Percentiles rank a stretch among this genome's conserved stretches.
phyloP scores from a whole-genome alignment of 2,329 filamentous ascomycete species.

The Fusarium burgessii region DNA sequence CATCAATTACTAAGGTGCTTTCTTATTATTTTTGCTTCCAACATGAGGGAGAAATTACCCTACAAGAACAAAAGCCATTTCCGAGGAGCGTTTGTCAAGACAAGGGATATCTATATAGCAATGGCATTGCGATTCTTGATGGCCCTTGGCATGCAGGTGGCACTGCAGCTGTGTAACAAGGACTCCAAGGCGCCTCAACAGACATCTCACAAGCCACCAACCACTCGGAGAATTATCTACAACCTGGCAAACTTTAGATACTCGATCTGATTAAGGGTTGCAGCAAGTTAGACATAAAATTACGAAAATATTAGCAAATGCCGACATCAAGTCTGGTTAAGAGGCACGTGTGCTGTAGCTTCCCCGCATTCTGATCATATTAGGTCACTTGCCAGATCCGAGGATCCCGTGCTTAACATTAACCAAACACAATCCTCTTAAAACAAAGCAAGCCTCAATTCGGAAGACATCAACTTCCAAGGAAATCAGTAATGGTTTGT shows the following conservation, averaged over 20 bases:
- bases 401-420: conserved; percentile 9
- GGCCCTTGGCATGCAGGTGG: background rate
- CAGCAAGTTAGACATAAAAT: background rate
- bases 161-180: background rate
- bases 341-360: conserved; percentile 28
- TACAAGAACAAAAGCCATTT: no score
- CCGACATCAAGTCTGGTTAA: background rate
- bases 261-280: background rate
- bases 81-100: background rate
- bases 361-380: conserved; percentile 34
- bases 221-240: background rate
- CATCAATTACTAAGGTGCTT: no score
- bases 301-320: conserved; percentile 5
- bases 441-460: conserved; percentile 1
- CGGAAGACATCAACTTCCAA: background rate
- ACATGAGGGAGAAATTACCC: background rate
- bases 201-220: background rate
- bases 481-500: conserved; percentile 22
- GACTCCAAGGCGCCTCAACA: background rate
- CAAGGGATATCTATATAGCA: background rate
- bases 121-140: background rate
- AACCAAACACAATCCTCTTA: conserved; percentile 7
- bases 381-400: conserved; percentile 15
- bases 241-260: background rate
- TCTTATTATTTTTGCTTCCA: no score